Evolutionary conservation across 1,139 yeast genomes (phyloP), one percentile per base, ranked within the genome.

Genomic region (Debaryomyces udenii): DNA sequence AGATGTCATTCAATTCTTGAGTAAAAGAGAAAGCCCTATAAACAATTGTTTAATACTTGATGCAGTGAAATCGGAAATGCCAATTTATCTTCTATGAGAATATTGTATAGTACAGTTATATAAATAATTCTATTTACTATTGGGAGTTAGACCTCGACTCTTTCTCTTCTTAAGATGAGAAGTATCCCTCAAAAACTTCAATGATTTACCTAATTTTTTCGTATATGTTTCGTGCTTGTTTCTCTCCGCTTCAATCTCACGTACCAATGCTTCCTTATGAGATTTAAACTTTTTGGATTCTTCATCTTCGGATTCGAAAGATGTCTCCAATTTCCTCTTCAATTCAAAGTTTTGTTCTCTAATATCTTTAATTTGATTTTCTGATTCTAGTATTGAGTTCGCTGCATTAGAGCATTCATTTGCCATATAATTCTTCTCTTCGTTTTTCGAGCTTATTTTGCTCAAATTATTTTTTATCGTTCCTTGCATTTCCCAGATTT

Each of bases 1-100:
- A 62, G 97, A 93, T 59, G 85, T 90, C 7, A 86, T 93, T 34
- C 95, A 93, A 61, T 81, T 76, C 40, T 66, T 93, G 43, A 85
- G 95, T 39, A 78, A 78, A 49, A 81, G 83, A 52, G 91, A 87
- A 51, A 75, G 83, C 40, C 96, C 98, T 1, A 73, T 91, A 31
- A 91, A 89, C 56, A 93, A 94, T 60, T 74, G 87, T 38, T 73
- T 87, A 50, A 64, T 93, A 1, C 74, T 90, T 38, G 96, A 91
- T 66, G 91, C 93, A 10, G 62, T 74, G 20, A 71, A 73, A 27
- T 73, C 83, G 29, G 84, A 82, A 46, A 87, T 89, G 80, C 96
- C 96, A 28, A 80, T 91, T 27, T 90, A 79, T 57, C 62, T 65
- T 38, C 57, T 82, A 47, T 76, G 59, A 20, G 7, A 6, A 20